Evolutionary conservation across 352 stramenopile genomes (phyloP), one percentile per base, ranked within the genome.

Genomic region (Globisporangium viniferum): DNA sequence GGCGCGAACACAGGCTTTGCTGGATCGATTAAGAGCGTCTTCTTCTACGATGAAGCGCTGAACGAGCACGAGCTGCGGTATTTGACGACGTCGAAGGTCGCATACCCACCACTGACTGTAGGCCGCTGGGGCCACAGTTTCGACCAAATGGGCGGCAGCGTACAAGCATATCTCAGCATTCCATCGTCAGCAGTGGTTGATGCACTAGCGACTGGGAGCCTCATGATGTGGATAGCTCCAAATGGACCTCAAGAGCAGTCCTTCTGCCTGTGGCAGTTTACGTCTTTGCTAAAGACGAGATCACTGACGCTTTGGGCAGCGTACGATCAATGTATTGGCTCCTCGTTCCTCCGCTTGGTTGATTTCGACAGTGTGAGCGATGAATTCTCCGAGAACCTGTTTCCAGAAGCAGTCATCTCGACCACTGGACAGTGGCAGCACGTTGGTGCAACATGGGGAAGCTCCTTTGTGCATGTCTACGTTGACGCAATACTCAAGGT

Each of bases 1-100:
- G 57, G 72, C 54, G 24, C 39, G 2, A 53, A 71, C 6, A 63
- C 62, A 12, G 77, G 81, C 2, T 72, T 88, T 49, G 70, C 73
- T 35, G 76, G 77, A 3, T 56, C 67, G 10, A 46, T 90, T 14
- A 79, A 78, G 46, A 74, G 62, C 53, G 59, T 85, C 44, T 90
- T 90, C 72, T 48, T 71, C 27, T 88, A 80, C 41, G 78, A 84
- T 61, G 57, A 68, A 20, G 70, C 75, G 35, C 59, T 90, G 18
- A 79, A 67, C 4, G 15, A 70, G 24, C 75, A 57, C 9, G 76
- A 90, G 64, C 58, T 87, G 3, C 59, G n/a, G 15, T 84, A 75
- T 68, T 67, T 88, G 20, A 86, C 82, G 76, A 69, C 57, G 0
- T 60, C 65, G 7, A 49, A 66, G 9, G 59, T 64, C 51, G 53